Percentiles rank a stretch among this genome's conserved stretches.
Evolutionary conservation across 805 yeast genomes (phyloP).

Genomic region (Yamadazyma akitaensis): DNA sequence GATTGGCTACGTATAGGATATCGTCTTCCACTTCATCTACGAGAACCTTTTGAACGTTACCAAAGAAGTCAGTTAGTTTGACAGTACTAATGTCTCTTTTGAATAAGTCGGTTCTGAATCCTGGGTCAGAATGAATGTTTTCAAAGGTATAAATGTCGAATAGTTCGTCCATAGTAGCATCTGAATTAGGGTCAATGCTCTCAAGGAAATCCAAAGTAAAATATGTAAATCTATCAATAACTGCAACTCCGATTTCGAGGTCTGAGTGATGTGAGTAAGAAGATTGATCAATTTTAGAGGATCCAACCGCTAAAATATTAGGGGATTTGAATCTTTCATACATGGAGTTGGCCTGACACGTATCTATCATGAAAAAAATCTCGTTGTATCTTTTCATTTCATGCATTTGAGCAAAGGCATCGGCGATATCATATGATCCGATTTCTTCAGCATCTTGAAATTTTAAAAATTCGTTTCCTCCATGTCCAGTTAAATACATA

Average conservation of each 20-base stretch:
- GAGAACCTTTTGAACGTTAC: conserved; percentile 79
- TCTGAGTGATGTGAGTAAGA: conserved; percentile 96
- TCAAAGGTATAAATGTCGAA: conserved; percentile 82
- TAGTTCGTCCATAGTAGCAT: conserved; percentile 73
- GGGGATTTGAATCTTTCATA: conserved; percentile 90
- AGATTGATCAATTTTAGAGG: conserved; percentile 81
- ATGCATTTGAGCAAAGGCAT: conserved; percentile 95
- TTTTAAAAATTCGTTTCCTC: conserved; percentile 95
- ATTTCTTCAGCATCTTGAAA: conserved; percentile 99
- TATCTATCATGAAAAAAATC: conserved; percentile 95
- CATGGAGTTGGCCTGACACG: conserved; percentile 99
- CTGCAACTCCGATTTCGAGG: conserved; percentile 94
- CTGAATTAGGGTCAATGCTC: conserved; percentile 70
- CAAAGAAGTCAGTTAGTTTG: conserved; percentile 87
- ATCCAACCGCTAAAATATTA: conserved; percentile 88
- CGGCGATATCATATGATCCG: conserved; percentile 92
- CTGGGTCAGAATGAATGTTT: conserved; percentile 87
- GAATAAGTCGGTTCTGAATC: conserved; percentile 82
- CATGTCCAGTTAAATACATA: conserved; percentile 96
- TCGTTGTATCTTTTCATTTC: conserved; percentile 94
- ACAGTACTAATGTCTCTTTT: conserved; percentile 65
- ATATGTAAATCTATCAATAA: conserved; percentile 93
- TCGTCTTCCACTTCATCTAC: conserved; percentile 56
- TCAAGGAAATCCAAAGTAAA: conserved; percentile 87
- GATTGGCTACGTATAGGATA: conserved; percentile 29